phyloP scores from a whole-genome alignment of 2,329 filamentous ascomycete species.

The Stemphylium vesicarium region DNA sequence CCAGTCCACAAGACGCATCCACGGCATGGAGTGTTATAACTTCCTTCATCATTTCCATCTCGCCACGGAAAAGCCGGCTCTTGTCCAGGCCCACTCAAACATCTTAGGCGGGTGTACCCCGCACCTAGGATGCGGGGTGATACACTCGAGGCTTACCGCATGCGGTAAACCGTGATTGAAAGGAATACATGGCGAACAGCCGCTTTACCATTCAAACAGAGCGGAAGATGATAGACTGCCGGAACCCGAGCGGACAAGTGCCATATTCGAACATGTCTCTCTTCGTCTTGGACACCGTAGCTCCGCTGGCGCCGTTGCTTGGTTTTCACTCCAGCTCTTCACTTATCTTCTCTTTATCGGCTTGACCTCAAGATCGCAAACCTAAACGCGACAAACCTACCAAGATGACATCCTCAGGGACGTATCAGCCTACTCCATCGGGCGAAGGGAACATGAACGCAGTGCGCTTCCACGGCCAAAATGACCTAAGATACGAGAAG shows the following conservation, averaged over 20 bases:
- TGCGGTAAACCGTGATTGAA: conserved; percentile 26
- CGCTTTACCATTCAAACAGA: conserved; percentile 8
- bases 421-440: conserved; percentile 22
- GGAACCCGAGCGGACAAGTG: not conserved
- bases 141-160: conserved; percentile 25
- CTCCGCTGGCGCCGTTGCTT: not conserved
- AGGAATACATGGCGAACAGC: conserved; percentile 9
- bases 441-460: conserved; percentile 51
- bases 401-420: conserved; percentile 11
- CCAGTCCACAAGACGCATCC: not conserved
- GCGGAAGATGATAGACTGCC: conserved; percentile 1
- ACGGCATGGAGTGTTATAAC: not conserved
- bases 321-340: not conserved
- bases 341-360: not conserved
- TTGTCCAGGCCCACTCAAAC: not conserved
- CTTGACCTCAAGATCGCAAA: not conserved
- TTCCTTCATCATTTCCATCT: not conserved
- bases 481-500: conserved; percentile 52
- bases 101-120: conserved; percentile 19
- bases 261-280: not conserved
- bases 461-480: conserved; percentile 54
- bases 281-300: not conserved
- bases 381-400: not conserved
- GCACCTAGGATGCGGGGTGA: conserved; percentile 31
- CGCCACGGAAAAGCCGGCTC: not conserved